Percentiles rank a stretch among this genome's conserved stretches.
Conservation (phyloP, 257 asterid genomes). For the Buddleja alternifolia region DNA sequence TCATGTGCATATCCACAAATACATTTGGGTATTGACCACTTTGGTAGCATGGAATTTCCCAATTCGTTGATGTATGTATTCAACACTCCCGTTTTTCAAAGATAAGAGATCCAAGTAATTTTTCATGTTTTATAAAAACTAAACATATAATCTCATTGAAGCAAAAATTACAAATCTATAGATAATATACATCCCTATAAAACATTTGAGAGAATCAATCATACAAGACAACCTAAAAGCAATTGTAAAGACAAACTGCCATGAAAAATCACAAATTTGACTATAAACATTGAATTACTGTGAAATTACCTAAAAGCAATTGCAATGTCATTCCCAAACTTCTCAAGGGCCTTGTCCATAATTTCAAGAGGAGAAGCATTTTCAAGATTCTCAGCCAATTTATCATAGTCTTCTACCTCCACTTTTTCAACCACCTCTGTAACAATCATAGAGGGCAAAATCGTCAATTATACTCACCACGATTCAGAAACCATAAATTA, state of each 20-base stretch:
- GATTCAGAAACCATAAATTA: not conserved
- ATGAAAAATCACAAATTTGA: not conserved
- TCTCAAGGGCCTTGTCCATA: constrained; percentile 64
- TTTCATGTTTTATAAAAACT: too few relatives aligned
- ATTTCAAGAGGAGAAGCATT: constrained; percentile 68
- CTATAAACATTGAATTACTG: not conserved
- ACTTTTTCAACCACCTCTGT: constrained; percentile 46
- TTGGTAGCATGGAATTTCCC: too few relatives aligned
- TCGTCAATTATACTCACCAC: constrained; percentile 19
- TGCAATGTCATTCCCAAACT: constrained; percentile 60
- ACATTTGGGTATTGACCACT: too few relatives aligned
- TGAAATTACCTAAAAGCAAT: constrained; percentile 60
- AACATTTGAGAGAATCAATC: not conserved
- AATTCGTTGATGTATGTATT: too few relatives aligned
- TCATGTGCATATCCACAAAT: too few relatives aligned
- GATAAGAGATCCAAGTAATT: too few relatives aligned
- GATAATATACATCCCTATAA: too few relatives aligned
- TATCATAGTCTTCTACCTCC: constrained; percentile 49
- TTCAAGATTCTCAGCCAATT: constrained; percentile 50
- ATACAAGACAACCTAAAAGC: too few relatives aligned
- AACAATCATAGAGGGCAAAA: not conserved
- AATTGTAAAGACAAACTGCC: not conserved
- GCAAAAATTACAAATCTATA: too few relatives aligned
- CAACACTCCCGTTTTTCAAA: too few relatives aligned
- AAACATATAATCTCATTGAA: too few relatives aligned